phyloP scores from a whole-genome alignment of 345 rosid genomes.

The Camelina hispida region DNA sequence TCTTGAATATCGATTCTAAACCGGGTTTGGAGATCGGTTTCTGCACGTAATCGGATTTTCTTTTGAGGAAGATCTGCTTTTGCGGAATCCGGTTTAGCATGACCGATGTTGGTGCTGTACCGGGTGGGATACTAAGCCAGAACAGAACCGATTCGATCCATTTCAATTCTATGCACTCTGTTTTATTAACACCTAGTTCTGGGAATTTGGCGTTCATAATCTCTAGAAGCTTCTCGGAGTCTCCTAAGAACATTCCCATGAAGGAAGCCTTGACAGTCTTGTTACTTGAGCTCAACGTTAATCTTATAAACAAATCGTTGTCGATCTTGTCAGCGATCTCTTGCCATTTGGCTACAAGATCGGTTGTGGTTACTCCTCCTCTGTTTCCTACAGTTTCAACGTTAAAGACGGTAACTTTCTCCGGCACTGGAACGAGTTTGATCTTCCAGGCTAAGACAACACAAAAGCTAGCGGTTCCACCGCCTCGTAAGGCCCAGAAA shows the following conservation, averaged over 20 bases:
- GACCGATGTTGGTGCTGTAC: slow-evolving; percentile 39
- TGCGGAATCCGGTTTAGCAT: slow-evolving; percentile 44
- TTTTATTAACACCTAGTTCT: slow-evolving; percentile 40
- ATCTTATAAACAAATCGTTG: slow-evolving; percentile 53
- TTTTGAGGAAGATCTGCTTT: slow-evolving; percentile 47
- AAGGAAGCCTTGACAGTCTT: slow-evolving; percentile 45
- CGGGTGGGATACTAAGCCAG: slow-evolving; percentile 44
- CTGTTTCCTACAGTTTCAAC: slow-evolving; percentile 43
- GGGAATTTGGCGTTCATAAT: slow-evolving; percentile 43
- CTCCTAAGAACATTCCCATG: slow-evolving; percentile 51
- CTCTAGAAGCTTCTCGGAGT: slow-evolving; percentile 37
- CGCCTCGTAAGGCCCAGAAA: slow-evolving; percentile 78
- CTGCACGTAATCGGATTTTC: slow-evolving; percentile 73
- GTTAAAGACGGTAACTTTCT: slow-evolving; percentile 57
- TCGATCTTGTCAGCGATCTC: slow-evolving; percentile 48
- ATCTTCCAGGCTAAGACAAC: slow-evolving; percentile 65
- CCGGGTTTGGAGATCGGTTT: slow-evolving; percentile 46
- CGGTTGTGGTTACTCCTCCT: slow-evolving; percentile 46
- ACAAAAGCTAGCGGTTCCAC: slow-evolving; percentile 70
- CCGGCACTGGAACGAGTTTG: slow-evolving; percentile 53
- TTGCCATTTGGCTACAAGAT: slow-evolving; percentile 58
- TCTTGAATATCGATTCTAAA: slow-evolving; percentile 51
- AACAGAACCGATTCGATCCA: slow-evolving; percentile 55
- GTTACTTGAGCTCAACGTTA: slow-evolving; percentile 35
- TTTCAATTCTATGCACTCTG: slow-evolving; percentile 51